Percentiles rank a stretch among this genome's conserved stretches.
Evolutionary conservation across 2,329 filamentous ascomycete species (phyloP).

Genomic region (Cryphonectria naterciae): DNA sequence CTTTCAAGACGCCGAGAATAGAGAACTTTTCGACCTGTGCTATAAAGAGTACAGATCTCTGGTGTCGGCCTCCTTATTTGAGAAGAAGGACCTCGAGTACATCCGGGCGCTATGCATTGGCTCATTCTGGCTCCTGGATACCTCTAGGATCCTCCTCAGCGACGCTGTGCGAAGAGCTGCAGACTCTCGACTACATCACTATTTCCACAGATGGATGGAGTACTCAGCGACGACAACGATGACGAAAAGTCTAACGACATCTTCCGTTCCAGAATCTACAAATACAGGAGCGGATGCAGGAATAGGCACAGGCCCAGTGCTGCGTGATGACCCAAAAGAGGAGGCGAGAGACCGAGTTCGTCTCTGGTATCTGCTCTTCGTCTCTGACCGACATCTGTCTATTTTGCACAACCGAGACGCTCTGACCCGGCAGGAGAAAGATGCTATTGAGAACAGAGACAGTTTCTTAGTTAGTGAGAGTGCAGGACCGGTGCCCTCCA

Average conservation of each 20-base stretch:
- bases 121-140: conserved; percentile 25
- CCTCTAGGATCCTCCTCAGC: background rate
- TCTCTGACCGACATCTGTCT: conserved; percentile 6
- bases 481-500: background rate
- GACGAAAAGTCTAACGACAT: background rate
- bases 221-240: background rate
- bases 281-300: background rate
- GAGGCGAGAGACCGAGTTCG: background rate
- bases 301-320: background rate
- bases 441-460: conserved; percentile 10
- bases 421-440: conserved; percentile 6
- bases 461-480: background rate
- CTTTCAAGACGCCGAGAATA: background rate
- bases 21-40: background rate
- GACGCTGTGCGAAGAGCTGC: conserved; percentile 5
- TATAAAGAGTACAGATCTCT: conserved; percentile 6
- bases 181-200: background rate
- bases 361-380: conserved; percentile 8
- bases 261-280: background rate
- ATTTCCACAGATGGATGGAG: background rate
- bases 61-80: conserved; percentile 3
- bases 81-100: conserved; percentile 19
- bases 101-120: conserved; percentile 23
- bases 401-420: conserved; percentile 8
- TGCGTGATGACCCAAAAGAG: background rate